phyloP scores from a whole-genome alignment of 2,329 filamentous ascomycete genomes.

The Taxawa tesnikishii region DNA sequence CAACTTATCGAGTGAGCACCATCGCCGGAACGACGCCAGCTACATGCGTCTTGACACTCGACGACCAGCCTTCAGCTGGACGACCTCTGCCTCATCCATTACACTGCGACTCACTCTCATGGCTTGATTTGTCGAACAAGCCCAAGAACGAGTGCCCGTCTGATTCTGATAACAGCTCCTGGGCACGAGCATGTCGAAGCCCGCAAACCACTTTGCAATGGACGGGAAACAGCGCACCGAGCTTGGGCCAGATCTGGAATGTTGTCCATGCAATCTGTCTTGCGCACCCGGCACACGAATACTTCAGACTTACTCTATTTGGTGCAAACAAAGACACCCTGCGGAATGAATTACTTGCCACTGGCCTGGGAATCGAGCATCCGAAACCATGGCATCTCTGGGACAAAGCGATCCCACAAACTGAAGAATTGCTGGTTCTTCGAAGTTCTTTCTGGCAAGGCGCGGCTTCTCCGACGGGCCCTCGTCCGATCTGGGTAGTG shows the following conservation, averaged over 20 bases:
- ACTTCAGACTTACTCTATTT: constrained; percentile 28
- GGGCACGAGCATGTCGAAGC: constrained; percentile 33
- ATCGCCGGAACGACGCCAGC: constrained; percentile 16
- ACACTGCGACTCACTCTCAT: constrained; percentile 25
- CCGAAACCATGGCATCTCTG: constrained; percentile 19
- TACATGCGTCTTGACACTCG: constrained; percentile 20
- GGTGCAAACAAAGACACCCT: constrained; percentile 25
- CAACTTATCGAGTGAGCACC: constrained; percentile 26
- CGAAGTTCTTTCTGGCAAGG: constrained; percentile 37
- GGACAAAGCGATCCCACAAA: constrained; percentile 19
- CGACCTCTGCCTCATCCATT: constrained; percentile 23
- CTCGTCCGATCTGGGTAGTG: constrained; percentile 24
- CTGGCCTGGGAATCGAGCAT: constrained; percentile 31
- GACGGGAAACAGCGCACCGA: constrained; percentile 23
- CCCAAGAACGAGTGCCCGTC: constrained; percentile 14
- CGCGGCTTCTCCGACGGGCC: constrained; percentile 27
- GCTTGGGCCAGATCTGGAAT: constrained; percentile 35
- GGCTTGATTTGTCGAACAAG: constrained; percentile 21
- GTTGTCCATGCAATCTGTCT: constrained; percentile 33
- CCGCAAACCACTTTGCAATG: constrained; percentile 30
- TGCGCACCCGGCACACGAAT: constrained; percentile 30
- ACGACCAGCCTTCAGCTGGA: constrained; percentile 21
- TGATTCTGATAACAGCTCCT: constrained; percentile 19
- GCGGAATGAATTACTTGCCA: constrained; percentile 26
- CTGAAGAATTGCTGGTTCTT: constrained; percentile 35